These are phyloP conservation scores for Suhomyces xylopsoci DNA, from an alignment of 805 yeast species.

Conservation along the genomic window DNA sequence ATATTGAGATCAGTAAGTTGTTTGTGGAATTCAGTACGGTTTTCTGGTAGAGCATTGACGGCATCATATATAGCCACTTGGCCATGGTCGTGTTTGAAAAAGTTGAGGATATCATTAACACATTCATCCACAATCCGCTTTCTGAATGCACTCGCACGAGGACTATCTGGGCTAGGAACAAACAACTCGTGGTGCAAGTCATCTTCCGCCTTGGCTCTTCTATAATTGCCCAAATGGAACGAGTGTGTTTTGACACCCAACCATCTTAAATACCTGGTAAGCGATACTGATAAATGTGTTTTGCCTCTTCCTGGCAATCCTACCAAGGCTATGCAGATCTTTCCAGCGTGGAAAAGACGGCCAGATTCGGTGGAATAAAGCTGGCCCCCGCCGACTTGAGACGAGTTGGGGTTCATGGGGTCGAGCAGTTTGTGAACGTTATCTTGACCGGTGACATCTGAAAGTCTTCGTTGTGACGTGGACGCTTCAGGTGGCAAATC, in stretches of 20 bases:
- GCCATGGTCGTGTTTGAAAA: slow-evolving; percentile 74
- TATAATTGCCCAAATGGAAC: slow-evolving; percentile 88
- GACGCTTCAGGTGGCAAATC: slow-evolving; percentile 28
- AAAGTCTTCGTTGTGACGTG: slow-evolving; percentile 30
- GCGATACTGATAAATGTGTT: slow-evolving; percentile 85
- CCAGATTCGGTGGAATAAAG: slow-evolving; percentile 91
- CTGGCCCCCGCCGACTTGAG: slow-evolving; percentile 53
- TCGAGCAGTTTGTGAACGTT: slow-evolving; percentile 67
- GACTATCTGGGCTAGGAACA: slow-evolving; percentile 48
- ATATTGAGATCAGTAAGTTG: slow-evolving; percentile 56
- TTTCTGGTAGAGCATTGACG: slow-evolving; percentile 73
- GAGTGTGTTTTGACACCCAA: slow-evolving; percentile 90
- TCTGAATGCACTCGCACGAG: slow-evolving; percentile 52
- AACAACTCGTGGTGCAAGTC: slow-evolving; percentile 67
- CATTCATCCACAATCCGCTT: slow-evolving; percentile 60
- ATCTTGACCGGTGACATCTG: slow-evolving; percentile 40
- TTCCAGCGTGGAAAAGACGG: slow-evolving; percentile 91
- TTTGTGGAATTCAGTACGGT: slow-evolving; percentile 57
- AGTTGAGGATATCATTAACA: slow-evolving; percentile 62
- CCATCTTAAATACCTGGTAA: slow-evolving; percentile 93
- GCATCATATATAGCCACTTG: slow-evolving; percentile 98
- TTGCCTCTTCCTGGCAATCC: slow-evolving; percentile 97
- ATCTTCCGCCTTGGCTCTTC: slow-evolving; percentile 55
- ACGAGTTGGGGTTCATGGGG: slow-evolving; percentile 60
- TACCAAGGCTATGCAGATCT: slow-evolving; percentile 79